A percentile compares a stretch with the other conserved stretches of the same genome.
These are phyloP conservation scores for Paspalum notatum DNA, from an alignment of 176 grass and related monocot species.

Conservation along the genomic window DNA sequence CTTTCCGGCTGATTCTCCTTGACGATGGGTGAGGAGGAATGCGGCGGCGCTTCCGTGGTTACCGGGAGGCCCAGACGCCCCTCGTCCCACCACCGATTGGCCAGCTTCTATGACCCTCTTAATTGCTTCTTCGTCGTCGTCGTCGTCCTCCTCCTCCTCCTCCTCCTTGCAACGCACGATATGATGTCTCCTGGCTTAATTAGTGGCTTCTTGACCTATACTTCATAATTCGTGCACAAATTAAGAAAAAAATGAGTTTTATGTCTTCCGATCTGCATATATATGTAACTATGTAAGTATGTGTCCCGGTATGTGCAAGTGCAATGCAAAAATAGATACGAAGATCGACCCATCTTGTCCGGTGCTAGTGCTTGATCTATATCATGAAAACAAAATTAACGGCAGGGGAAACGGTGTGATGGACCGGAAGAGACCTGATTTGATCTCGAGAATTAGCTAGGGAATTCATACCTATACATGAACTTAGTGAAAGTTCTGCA, in stretches of 20 bases:
- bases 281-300: background rate
- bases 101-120: conserved; percentile 13
- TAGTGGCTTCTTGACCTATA: background rate
- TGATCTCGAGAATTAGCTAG: background rate
- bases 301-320: background rate
- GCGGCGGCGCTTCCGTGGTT: conserved; percentile 4
- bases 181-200: background rate
- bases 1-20: background rate
- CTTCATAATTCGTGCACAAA: background rate
- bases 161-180: background rate
- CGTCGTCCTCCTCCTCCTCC: background rate
- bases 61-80: conserved; percentile 33
- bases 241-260: background rate
- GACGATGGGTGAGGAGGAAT: background rate
- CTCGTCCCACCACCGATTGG: conserved; percentile 45
- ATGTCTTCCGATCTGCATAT: background rate
- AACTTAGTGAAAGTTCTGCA: background rate
- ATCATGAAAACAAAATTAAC: background rate
- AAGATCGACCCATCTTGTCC: background rate
- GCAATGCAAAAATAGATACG: background rate
- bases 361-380: background rate
- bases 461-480: background rate
- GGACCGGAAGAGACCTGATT: background rate
- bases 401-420: background rate
- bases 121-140: background rate